Base-by-base conservation (phyloP, 768 basidiomycete genomes). In the Lactifluus rugatus region DNA sequence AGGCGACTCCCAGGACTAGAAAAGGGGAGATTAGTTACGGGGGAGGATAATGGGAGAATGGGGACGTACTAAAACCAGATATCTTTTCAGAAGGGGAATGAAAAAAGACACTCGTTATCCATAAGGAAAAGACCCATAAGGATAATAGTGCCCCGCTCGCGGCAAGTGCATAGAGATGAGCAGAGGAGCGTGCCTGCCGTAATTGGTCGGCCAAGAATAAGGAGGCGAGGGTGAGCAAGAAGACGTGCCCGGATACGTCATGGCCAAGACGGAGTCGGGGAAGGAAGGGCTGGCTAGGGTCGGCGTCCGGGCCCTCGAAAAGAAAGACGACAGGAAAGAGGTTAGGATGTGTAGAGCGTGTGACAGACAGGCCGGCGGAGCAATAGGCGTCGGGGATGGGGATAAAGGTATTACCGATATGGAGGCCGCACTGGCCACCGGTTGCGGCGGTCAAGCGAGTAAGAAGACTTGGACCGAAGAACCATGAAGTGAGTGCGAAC, bases 171-270 rank as follows among this genome's bases (percentile, higher is more conserved):
- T 71, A 67, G 23, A 66, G 73, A 62, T 85, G 84, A 42, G 71
- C 60, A 9, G 63, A 49, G 5, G 77, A 66, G 76, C 80, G 82
- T 8, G 55, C 62, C 25, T 78, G 75, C 17, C 76, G 72, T 32
- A 94, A 70, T 70, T 93, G 88, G 67, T 91, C 83, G 9, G 81
- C 77, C 42, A 97, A 78, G 69, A 96, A 88, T 25, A 95, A 74
- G 14, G 78, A 73, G 14, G 84, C 76, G 75, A 95, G 80, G 2
- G 87, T 87, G 62, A 97, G 78, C 60, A 98, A 78, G 74, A 96
- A 97, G 31, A 93, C 76, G 67, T 97, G 95, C 7, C 95, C 95
- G 0, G 92, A 94, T 14, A 97, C 82, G 66, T 98, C 95, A 68
- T 96, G 93, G 0, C 95, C 95, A 42, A 76, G 79, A 53, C 82